Conservation (phyloP, 768 basidiomycete species). For the Coprinopsis strossmayeri region DNA sequence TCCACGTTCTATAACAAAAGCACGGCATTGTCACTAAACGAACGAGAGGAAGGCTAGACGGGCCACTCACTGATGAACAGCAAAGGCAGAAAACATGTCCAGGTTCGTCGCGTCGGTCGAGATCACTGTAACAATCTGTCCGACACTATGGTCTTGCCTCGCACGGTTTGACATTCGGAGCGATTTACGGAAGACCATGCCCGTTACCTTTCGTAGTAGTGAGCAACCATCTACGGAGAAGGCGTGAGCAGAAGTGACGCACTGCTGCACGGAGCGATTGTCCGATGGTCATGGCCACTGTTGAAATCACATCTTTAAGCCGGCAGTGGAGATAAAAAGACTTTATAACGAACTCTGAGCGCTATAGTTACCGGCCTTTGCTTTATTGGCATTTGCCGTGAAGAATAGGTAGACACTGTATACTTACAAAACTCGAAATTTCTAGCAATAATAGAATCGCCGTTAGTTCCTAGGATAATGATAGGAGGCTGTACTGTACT, state of each 20-base stretch:
- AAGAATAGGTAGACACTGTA: neutral
- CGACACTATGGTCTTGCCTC: constrained; percentile 50
- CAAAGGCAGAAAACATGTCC: constrained; percentile 38
- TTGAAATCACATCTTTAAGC: neutral
- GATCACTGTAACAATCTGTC: constrained; percentile 66
- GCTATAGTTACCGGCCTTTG: constrained; percentile 23
- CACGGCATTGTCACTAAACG: neutral
- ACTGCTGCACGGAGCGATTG: constrained; percentile 29
- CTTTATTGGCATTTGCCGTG: neutral
- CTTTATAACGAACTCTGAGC: constrained; percentile 40
- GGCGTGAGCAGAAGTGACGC: neutral
- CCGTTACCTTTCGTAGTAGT: constrained; percentile 20
- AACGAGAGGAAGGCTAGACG: neutral
- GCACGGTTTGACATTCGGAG: constrained; percentile 58
- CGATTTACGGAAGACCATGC: constrained; percentile 57
- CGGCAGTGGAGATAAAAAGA: constrained; percentile 12
- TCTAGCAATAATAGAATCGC: constrained; percentile 22
- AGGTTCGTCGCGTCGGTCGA: constrained; percentile 55
- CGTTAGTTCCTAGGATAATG: neutral
- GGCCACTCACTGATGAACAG: constrained; percentile 27
- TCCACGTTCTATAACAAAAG: constrained; percentile 36
- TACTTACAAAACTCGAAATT: constrained; percentile 31
- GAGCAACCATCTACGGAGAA: neutral
- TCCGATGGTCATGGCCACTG: constrained; percentile 43
- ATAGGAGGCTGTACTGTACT: constrained; percentile 3